Percentiles rank a stretch among this genome's conserved stretches.
These are phyloP conservation scores for Escovopsis sp. DNA, from an alignment of 2,329 filamentous ascomycete genomes.

Conservation along the genomic window DNA sequence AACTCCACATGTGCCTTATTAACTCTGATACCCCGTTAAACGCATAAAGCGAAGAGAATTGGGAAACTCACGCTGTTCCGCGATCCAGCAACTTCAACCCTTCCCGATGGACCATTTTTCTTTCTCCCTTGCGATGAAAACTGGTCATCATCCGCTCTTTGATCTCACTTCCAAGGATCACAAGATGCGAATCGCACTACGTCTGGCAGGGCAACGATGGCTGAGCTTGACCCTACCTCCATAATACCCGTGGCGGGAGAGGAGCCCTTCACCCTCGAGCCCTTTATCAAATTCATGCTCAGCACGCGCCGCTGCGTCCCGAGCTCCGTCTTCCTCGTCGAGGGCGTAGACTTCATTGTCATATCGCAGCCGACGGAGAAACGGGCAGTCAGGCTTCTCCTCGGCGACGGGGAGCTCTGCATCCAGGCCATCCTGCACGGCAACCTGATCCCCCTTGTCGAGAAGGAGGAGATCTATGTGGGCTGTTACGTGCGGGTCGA, in stretches of 20 bases:
- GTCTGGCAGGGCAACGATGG: slow-evolving; percentile 7
- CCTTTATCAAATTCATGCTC: slow-evolving; percentile 33
- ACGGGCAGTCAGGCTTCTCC: slow-evolving; percentile 31
- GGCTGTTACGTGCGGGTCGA: slow-evolving; percentile 36
- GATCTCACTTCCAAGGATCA: neutral
- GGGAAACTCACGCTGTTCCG: too few species aligned
- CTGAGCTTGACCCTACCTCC: slow-evolving; percentile 15
- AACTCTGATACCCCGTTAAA: too few species aligned
- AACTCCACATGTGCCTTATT: too few species aligned
- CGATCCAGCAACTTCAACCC: too few species aligned
- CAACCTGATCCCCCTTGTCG: slow-evolving; percentile 33
- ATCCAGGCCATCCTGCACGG: slow-evolving; percentile 36
- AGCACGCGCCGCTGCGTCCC: slow-evolving; percentile 32
- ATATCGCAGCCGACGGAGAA: slow-evolving; percentile 22
- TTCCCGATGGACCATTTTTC: too few species aligned
- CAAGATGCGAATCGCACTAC: neutral
- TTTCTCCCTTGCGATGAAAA: too few species aligned
- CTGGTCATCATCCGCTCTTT: neutral
- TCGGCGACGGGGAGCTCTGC: slow-evolving; percentile 39
- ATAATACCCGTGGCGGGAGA: slow-evolving; percentile 11
- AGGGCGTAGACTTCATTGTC: slow-evolving; percentile 25
- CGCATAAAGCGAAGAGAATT: too few species aligned
- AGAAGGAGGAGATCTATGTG: slow-evolving; percentile 27
- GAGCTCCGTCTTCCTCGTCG: slow-evolving; percentile 35
- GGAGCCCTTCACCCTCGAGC: slow-evolving; percentile 17